Evolutionary conservation across 2,329 filamentous ascomycete genomes (phyloP).

Genomic region (Microsporum canis): DNA sequence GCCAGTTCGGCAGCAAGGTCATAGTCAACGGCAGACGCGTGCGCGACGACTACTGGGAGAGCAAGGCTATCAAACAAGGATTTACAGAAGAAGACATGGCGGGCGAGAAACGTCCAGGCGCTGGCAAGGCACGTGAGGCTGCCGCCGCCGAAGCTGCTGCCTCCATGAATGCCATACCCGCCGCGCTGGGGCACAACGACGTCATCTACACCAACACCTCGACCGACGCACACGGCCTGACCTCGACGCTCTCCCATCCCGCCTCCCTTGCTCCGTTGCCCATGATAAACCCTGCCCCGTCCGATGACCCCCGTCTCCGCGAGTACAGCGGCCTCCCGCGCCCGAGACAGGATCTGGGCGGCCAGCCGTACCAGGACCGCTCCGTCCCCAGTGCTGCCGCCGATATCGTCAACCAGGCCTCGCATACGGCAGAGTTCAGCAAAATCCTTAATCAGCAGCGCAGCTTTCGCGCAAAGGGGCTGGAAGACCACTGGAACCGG

Average conservation of each 20-base stretch:
- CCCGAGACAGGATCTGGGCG: constrained; percentile 79
- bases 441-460: constrained; percentile 71
- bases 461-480: constrained; percentile 63
- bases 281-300: constrained; percentile 70
- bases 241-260: constrained; percentile 57
- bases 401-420: constrained; percentile 75
- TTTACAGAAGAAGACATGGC: constrained; percentile 95
- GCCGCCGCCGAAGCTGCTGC: constrained; percentile 54
- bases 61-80: constrained; percentile 90
- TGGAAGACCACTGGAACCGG: constrained; percentile 70
- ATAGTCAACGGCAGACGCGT: constrained; percentile 83
- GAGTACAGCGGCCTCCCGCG: constrained; percentile 77
- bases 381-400: constrained; percentile 62
- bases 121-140: constrained; percentile 74
- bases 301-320: constrained; percentile 63
- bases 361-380: constrained; percentile 77
- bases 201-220: constrained; percentile 76
- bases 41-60: constrained; percentile 97
- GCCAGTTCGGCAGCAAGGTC: constrained; percentile 91
- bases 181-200: constrained; percentile 64
- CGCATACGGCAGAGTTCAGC: constrained; percentile 84
- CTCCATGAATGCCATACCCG: constrained; percentile 44
- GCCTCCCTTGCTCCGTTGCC: constrained; percentile 62
- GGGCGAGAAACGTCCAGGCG: constrained; percentile 89
- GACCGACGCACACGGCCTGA: constrained; percentile 58